Percentiles rank a stretch among this genome's conserved stretches.
Conservation (phyloP, 1,284 basidiomycete species). For the Apiotrichum siamense region DNA sequence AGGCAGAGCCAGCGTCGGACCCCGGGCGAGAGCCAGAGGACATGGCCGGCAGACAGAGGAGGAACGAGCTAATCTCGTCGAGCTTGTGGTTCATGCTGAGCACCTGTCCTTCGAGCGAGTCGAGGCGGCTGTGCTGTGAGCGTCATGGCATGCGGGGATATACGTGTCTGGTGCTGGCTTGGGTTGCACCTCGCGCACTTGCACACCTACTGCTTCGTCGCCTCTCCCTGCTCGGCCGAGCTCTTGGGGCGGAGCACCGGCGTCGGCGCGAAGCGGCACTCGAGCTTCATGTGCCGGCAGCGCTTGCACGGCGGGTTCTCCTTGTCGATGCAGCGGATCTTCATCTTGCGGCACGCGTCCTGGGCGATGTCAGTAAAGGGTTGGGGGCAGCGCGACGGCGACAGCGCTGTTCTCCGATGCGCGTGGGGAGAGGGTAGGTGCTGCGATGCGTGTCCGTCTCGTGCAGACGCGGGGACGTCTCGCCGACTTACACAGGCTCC, state of each 20-base stretch:
- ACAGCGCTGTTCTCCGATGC: too few relatives aligned
- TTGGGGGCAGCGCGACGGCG: too few relatives aligned
- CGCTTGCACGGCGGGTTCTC: slow-evolving; percentile 25
- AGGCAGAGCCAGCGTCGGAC: not conserved
- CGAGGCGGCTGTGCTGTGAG: slow-evolving; percentile 2
- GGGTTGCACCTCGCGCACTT: too few relatives aligned
- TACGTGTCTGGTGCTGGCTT: not conserved
- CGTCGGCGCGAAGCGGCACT: slow-evolving; percentile 14
- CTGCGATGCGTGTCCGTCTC: too few relatives aligned
- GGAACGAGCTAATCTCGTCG: slow-evolving; percentile 6
- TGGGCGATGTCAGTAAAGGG: not conserved
- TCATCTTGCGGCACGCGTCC: slow-evolving; percentile 25
- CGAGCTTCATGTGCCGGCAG: slow-evolving; percentile 17
- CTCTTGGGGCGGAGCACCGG: not conserved
- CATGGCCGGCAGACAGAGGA: not conserved
- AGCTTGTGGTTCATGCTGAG: slow-evolving; percentile 1
- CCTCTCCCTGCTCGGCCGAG: not conserved
- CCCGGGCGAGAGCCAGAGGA: not conserved
- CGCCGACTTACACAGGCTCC: too few relatives aligned
- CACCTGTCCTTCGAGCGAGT: slow-evolving; percentile 8
- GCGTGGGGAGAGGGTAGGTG: too few relatives aligned
- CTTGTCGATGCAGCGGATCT: slow-evolving; percentile 24
- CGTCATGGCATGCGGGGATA: not conserved
- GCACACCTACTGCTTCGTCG: not conserved
- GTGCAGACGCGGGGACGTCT: too few relatives aligned